A percentile compares a stretch with the other conserved stretches of the same genome.
These are phyloP conservation scores for Acacia acuminata DNA, from an alignment of 306 rosid genomes.

Conservation along the genomic window DNA sequence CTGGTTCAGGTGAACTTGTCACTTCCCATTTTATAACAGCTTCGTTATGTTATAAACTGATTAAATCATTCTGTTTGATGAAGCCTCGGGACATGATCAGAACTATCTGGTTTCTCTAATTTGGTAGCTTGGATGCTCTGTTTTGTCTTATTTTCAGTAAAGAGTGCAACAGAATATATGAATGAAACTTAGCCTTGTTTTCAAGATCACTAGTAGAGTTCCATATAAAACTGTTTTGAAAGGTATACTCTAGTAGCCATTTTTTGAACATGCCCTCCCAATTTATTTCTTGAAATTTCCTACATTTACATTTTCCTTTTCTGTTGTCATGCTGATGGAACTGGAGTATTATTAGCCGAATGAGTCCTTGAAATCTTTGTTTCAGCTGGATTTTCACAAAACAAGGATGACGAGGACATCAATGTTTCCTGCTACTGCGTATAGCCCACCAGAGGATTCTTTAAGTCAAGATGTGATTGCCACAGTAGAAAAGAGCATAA, in stretches of 20 bases:
- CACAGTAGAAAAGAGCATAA: slow-evolving; percentile 89
- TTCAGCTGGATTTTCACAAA: slow-evolving; percentile 75
- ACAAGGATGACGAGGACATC: slow-evolving; percentile 66
- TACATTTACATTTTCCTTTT: not conserved
- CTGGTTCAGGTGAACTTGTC: not conserved
- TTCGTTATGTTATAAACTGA: not conserved
- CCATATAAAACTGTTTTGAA: slow-evolving; percentile 92
- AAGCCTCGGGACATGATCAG: not conserved
- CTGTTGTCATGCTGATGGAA: not conserved
- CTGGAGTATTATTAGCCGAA: not conserved
- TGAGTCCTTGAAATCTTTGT: not conserved
- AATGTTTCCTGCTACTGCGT: slow-evolving; percentile 59
- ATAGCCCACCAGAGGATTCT: slow-evolving; percentile 81
- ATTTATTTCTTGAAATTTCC: slow-evolving; percentile 12
- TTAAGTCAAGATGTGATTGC: slow-evolving; percentile 72
- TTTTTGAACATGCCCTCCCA: not conserved
- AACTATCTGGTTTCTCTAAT: slow-evolving; percentile 7
- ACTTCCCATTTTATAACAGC: not conserved
- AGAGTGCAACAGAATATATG: too few relatives aligned
- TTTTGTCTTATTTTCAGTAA: not conserved
- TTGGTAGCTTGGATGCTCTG: not conserved
- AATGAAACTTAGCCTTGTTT: slow-evolving; percentile 68
- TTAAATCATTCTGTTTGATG: not conserved
- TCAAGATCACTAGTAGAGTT: slow-evolving; percentile 80
- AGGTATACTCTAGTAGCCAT: slow-evolving; percentile 40